phyloP scores from a whole-genome alignment of 331 rosid species.

The Dryas integrifolia region DNA sequence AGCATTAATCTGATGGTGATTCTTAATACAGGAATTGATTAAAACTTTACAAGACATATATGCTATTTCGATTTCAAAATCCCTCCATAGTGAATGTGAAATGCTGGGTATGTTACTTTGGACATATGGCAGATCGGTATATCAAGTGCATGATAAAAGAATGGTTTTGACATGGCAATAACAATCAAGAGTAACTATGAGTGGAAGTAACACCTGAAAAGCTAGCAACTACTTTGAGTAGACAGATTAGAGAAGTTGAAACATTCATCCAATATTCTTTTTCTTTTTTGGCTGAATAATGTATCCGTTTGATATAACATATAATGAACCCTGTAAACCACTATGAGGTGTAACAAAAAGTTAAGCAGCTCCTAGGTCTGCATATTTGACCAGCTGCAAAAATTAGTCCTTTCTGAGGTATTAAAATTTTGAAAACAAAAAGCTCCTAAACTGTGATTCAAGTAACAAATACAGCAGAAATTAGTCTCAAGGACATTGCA shows the following conservation, averaged over 20 bases:
- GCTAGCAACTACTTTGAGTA: not conserved
- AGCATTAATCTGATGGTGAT: not conserved
- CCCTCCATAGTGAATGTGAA: not conserved
- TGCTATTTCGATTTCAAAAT: not conserved
- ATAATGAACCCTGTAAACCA: conserved; percentile 9
- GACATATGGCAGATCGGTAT: not conserved
- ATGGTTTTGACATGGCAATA: not conserved
- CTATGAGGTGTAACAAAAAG: conserved; percentile 9
- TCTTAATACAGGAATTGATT: not conserved
- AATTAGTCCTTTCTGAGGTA: conserved; percentile 6
- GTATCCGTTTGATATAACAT: conserved; percentile 2
- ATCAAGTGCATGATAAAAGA: not conserved
- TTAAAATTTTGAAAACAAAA: conserved; percentile 1
- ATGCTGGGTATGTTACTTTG: not conserved
- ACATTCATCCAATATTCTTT: not conserved
- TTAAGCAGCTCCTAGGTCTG: conserved; percentile 28
- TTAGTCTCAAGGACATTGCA: conserved; percentile 31
- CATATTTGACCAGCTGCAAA: conserved; percentile 20
- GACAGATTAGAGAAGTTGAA: conserved; percentile 3
- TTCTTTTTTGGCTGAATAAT: not conserved
- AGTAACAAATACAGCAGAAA: conserved; percentile 23
- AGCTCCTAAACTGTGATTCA: conserved; percentile 27
- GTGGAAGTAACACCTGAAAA: not conserved
- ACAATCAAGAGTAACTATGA: not conserved
- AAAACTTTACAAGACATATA: not conserved